Percentiles rank a stretch among this genome's conserved stretches.
Evolutionary conservation across 192 early-diverging fungal genomes (phyloP).

Genomic region (Rhizophagus prolifer): DNA sequence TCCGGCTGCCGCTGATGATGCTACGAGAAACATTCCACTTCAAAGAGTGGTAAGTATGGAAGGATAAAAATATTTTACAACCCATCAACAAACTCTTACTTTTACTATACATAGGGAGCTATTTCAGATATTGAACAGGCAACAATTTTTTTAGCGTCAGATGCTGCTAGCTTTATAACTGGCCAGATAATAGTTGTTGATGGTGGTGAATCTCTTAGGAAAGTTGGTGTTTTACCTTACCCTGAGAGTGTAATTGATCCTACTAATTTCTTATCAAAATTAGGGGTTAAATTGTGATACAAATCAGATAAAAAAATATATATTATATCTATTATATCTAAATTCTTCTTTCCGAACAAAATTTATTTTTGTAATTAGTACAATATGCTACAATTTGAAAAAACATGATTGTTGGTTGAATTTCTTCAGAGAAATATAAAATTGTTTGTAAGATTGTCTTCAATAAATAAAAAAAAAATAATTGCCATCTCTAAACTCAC

Average conservation of each 20-base stretch:
- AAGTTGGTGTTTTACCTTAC: conserved; percentile 15
- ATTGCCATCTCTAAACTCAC: not conserved
- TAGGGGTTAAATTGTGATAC: not conserved
- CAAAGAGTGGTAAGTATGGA: conserved; percentile 17
- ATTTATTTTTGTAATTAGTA: not conserved
- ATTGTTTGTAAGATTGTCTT: not conserved
- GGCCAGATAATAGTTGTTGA: conserved; percentile 58
- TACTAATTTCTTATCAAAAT: not conserved
- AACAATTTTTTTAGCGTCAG: conserved; percentile 65
- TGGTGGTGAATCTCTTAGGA: conserved; percentile 55
- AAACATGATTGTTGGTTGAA: not conserved
- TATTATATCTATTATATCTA: not conserved
- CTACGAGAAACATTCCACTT: not conserved
- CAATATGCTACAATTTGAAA: not conserved
- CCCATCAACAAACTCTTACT: not conserved
- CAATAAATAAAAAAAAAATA: not conserved
- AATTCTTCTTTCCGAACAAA: not conserved
- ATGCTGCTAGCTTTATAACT: conserved; percentile 61
- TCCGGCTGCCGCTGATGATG: conserved; percentile 15
- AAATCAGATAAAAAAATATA: no score
- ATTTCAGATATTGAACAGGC: conserved; percentile 70
- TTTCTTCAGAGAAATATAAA: not conserved
- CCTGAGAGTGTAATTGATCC: conserved; percentile 22
- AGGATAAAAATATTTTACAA: not conserved
- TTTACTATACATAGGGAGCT: conserved; percentile 38